A percentile compares a stretch with the other conserved stretches of the same genome.
Evolutionary conservation across 139 green algal genomes (phyloP).

Genomic region (Coccomyxa sp.): DNA sequence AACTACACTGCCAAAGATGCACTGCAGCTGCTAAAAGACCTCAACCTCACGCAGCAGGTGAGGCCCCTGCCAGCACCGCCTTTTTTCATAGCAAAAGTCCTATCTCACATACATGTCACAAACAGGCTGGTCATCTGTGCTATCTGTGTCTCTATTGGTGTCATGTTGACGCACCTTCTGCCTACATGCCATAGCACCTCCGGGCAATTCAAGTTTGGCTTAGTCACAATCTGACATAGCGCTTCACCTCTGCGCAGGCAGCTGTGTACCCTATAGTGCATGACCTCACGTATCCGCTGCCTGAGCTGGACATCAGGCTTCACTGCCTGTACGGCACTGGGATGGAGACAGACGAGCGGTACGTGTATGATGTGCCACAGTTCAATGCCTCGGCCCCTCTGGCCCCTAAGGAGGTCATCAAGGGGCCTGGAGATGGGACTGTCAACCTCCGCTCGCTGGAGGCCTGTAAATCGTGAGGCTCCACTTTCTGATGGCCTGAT

Average conservation of each 20-base stretch:
- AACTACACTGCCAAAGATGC: conserved; percentile 20
- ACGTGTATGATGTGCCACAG: conserved; percentile 24
- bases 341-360: conserved; percentile 22
- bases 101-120: neutral
- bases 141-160: neutral
- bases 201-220: neutral
- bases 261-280: conserved; percentile 11
- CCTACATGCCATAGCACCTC: no score
- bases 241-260: conserved; percentile 9
- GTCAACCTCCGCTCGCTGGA: conserved; percentile 29
- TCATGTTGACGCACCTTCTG: no score
- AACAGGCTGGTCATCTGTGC: neutral
- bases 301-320: conserved; percentile 12
- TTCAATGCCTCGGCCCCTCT: conserved; percentile 14
- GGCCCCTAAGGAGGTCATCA: conserved; percentile 5
- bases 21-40: conserved; percentile 15
- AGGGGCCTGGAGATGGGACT: conserved; percentile 30
- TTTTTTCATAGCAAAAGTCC: neutral
- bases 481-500: neutral
- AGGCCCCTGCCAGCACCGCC: neutral
- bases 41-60: conserved; percentile 26
- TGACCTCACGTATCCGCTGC: conserved; percentile 16
- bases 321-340: conserved; percentile 22
- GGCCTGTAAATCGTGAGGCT: conserved; percentile 11
- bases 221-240: neutral